These are phyloP conservation scores for Plantago rigida DNA, from an alignment of 305 asterid species.

Conservation along the genomic window DNA sequence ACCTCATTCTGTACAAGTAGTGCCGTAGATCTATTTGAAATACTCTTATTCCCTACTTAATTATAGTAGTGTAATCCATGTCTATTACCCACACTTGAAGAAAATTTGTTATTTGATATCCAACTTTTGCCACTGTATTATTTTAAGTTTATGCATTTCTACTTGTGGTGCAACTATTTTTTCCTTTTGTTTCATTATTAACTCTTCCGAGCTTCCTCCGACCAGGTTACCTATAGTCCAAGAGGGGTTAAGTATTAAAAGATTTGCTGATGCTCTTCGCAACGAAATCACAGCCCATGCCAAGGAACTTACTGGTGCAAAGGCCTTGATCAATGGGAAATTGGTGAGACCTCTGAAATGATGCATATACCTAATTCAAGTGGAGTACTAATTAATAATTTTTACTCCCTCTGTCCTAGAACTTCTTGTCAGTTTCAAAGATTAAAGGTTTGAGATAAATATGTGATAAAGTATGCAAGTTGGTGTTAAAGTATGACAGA, in stretches of 20 bases:
- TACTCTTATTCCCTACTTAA: not conserved
- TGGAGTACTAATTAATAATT: not conserved
- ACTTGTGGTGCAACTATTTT: not conserved
- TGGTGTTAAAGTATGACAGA: no score
- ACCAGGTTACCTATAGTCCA: constrained; percentile 54
- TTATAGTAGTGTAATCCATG: not conserved
- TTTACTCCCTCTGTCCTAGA: no score
- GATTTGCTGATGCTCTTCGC: constrained; percentile 56
- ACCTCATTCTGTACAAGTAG: no score
- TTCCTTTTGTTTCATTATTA: constrained; percentile 1
- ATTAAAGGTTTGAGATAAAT: no score
- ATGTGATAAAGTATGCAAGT: no score
- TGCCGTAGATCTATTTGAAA: no score
- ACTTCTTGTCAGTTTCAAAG: no score
- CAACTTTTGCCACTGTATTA: not conserved
- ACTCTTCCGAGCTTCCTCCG: constrained; percentile 25
- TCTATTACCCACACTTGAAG: not conserved
- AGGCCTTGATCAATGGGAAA: constrained; percentile 65
- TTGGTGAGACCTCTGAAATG: constrained; percentile 41
- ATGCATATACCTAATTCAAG: constrained; percentile 10
- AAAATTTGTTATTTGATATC: not conserved
- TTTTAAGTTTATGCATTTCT: not conserved
- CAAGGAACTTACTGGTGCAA: constrained; percentile 61
- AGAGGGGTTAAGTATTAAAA: constrained; percentile 37
- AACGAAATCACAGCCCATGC: constrained; percentile 52